Evolutionary conservation across 106 monocot genomes (phyloP).

Genomic region (Narthecium ossifragum): DNA sequence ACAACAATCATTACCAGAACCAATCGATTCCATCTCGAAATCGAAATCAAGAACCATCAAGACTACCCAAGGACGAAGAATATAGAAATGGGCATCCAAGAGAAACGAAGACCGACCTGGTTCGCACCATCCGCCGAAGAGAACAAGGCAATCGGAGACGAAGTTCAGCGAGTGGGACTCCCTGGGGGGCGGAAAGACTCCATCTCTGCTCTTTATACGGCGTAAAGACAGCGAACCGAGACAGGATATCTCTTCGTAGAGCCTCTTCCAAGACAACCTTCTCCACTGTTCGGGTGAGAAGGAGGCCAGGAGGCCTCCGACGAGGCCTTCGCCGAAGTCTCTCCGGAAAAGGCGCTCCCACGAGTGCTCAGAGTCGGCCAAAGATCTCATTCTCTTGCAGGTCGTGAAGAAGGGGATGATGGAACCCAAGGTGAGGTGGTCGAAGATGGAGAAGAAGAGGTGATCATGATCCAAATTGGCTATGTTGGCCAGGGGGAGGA

Average conservation of each 20-base stretch:
- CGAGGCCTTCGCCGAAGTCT: slow-evolving; percentile 19
- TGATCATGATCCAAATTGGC: slow-evolving; percentile 25
- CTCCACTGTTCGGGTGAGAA: slow-evolving; percentile 18
- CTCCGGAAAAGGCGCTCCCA: slow-evolving; percentile 37
- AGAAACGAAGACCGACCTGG: slow-evolving; percentile 43
- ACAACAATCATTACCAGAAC: not conserved
- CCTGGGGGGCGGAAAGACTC: slow-evolving; percentile 48
- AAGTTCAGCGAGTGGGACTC: slow-evolving; percentile 86
- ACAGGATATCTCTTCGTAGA: slow-evolving; percentile 48
- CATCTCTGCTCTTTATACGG: slow-evolving; percentile 32
- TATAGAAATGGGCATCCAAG: not conserved
- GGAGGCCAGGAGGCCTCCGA: slow-evolving; percentile 5
- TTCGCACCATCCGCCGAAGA: slow-evolving; percentile 84
- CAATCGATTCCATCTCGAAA: not conserved
- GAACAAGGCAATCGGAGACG: slow-evolving; percentile 64
- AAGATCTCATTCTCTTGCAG: slow-evolving; percentile 14
- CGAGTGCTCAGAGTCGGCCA: slow-evolving; percentile 17
- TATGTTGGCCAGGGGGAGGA: slow-evolving; percentile 8
- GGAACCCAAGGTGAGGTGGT: slow-evolving; percentile 28
- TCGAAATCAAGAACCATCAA: not conserved
- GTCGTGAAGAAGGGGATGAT: slow-evolving; percentile 43
- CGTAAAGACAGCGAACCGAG: slow-evolving; percentile 43
- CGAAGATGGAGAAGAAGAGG: slow-evolving; percentile 28
- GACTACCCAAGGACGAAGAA: not conserved
- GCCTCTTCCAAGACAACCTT: slow-evolving; percentile 31